phyloP scores from a whole-genome alignment of 345 rosid genomes.

The Conringia planisiliqua region DNA sequence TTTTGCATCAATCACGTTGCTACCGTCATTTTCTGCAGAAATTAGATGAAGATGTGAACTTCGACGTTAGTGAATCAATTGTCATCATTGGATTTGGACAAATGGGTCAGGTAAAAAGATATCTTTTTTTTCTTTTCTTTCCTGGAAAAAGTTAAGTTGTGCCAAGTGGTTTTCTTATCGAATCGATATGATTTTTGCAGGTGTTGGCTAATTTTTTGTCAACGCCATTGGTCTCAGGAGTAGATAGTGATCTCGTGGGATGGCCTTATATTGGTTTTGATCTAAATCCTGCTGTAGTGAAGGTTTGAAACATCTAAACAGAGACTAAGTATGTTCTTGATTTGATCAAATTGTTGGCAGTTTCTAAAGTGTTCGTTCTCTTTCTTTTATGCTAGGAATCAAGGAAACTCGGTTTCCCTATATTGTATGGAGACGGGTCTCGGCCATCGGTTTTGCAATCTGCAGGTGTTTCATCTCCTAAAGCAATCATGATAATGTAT shows the following conservation, averaged over 20 bases:
- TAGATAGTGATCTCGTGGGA: constrained; percentile 53
- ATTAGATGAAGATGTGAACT: constrained; percentile 51
- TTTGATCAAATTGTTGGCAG: background rate
- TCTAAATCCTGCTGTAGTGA: constrained; percentile 82
- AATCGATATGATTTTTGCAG: constrained; percentile 36
- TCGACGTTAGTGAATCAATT: constrained; percentile 72
- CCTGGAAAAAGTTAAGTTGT: background rate
- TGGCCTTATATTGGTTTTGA: constrained; percentile 92
- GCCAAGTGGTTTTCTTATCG: background rate
- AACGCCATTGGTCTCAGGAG: constrained; percentile 73
- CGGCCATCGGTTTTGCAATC: constrained; percentile 78
- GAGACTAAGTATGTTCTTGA: background rate
- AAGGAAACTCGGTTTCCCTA: constrained; percentile 78
- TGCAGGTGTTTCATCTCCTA: constrained; percentile 85
- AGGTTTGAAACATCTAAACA: constrained; percentile 43
- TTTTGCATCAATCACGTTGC: background rate
- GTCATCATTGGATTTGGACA: constrained; percentile 92
- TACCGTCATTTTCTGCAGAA: constrained; percentile 41
- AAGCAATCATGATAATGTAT: constrained; percentile 93
- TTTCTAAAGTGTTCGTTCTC: background rate
- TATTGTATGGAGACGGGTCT: constrained; percentile 90
- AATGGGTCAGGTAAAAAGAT: constrained; percentile 79
- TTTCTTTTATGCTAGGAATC: constrained; percentile 44
- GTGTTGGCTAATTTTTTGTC: constrained; percentile 91
- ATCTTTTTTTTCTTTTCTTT: background rate